Conservation (phyloP, 148 eudicot species). For the Oxyria digyna region DNA sequence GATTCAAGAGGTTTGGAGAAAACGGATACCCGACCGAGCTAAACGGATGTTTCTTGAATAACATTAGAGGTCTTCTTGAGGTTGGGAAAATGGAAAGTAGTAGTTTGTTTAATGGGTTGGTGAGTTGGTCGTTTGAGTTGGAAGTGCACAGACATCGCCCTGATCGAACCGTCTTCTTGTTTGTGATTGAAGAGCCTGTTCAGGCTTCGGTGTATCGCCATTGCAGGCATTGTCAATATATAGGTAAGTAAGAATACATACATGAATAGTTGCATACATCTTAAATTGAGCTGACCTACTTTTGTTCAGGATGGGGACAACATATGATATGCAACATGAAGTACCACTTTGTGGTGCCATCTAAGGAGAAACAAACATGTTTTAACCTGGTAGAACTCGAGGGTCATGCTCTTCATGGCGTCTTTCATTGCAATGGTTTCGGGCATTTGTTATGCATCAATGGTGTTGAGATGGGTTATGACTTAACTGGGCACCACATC, state of each 20-base stretch:
- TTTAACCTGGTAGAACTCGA: conserved; percentile 49
- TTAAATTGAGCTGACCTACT: too few relatives aligned
- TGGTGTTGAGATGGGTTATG: conserved; percentile 65
- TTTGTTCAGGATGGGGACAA: conserved; percentile 86
- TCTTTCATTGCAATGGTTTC: conserved; percentile 92
- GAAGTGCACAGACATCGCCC: conserved; percentile 69
- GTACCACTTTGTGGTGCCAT: conserved; percentile 84
- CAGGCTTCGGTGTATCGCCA: conserved; percentile 43
- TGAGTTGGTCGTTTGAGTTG: conserved; percentile 77
- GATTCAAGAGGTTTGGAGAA: conserved; percentile 68
- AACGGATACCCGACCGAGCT: conserved; percentile 65
- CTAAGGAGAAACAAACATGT: conserved; percentile 34
- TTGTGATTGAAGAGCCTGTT: conserved; percentile 65
- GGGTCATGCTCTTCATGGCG: conserved; percentile 78
- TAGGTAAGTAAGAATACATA: too few relatives aligned
- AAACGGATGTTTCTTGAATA: conserved; percentile 46
- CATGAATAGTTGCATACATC: too few relatives aligned
- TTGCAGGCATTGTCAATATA: conserved; percentile 72
- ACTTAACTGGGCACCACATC: conserved; percentile 60
- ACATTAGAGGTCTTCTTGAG: conserved; percentile 51
- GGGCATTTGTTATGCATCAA: conserved; percentile 92
- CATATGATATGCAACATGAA: conserved; percentile 89
- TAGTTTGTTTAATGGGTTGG: conserved; percentile 27
- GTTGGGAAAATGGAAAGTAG: conserved; percentile 53
- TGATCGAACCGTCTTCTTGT: conserved; percentile 38